phyloP scores from a whole-genome alignment of 257 asterid species.

The Jasminum sambac region DNA sequence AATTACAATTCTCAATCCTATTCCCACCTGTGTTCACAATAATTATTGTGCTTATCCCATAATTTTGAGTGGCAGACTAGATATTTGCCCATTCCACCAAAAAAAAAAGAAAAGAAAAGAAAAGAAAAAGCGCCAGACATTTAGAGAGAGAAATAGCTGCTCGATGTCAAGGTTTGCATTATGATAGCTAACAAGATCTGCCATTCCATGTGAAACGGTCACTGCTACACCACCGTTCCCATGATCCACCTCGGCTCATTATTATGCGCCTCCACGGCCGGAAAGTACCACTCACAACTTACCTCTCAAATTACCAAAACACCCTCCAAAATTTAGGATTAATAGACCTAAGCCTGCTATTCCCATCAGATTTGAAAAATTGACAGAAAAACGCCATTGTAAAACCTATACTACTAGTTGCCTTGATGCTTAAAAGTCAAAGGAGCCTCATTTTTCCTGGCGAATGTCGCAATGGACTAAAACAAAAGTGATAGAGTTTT shows the following conservation, averaged over 20 bases:
- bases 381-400: constrained; percentile 3
- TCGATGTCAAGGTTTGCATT: constrained; percentile 81
- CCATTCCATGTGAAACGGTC: constrained; percentile 90
- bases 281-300: constrained; percentile 62
- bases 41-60: constrained; percentile 22
- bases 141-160: constrained; percentile 55
- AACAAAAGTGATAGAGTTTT: neutral
- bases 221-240: constrained; percentile 76
- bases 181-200: constrained; percentile 89
- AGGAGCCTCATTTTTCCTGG: constrained; percentile 16
- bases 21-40: neutral
- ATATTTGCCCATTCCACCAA: too few species aligned
- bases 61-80: constrained; percentile 28
- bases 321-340: constrained; percentile 23
- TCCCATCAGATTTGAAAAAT: constrained; percentile 34
- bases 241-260: constrained; percentile 77
- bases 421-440: constrained; percentile 29
- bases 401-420: constrained; percentile 9
- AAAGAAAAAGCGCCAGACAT: too few species aligned
- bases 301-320: constrained; percentile 29
- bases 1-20: neutral
- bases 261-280: constrained; percentile 64
- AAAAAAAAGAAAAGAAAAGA: too few species aligned
- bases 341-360: constrained; percentile 20
- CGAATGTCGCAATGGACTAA: constrained; percentile 20